Evolutionary conservation across 2,329 filamentous ascomycete species (phyloP).

Genomic region (Penicillium verrucosum): DNA sequence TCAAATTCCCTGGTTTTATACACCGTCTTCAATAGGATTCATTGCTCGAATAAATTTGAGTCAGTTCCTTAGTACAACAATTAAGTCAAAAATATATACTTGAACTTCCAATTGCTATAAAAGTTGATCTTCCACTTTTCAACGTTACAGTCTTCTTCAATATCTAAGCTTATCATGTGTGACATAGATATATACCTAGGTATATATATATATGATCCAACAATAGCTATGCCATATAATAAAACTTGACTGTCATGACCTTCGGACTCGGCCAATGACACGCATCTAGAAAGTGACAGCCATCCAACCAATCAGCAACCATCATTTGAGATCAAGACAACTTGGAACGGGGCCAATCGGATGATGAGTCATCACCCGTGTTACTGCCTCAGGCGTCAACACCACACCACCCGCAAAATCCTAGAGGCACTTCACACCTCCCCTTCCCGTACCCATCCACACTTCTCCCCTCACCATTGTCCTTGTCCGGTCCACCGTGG

Average conservation of each 20-base stretch:
- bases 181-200: too few relatives aligned
- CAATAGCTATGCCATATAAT: neutral
- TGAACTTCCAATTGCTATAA: neutral
- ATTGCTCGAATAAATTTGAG: neutral
- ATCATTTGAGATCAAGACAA: conserved; percentile 23
- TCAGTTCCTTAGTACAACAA: neutral
- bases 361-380: conserved; percentile 20
- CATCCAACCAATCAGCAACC: conserved; percentile 25
- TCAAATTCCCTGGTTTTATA: neutral
- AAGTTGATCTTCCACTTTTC: neutral
- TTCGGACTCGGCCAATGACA: conserved; percentile 9
- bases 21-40: too few relatives aligned
- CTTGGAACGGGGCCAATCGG: conserved; percentile 15
- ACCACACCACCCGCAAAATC: conserved; percentile 42
- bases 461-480: conserved; percentile 23
- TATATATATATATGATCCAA: neutral
- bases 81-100: neutral
- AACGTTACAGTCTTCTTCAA: too few relatives aligned
- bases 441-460: conserved; percentile 22
- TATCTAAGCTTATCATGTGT: neutral
- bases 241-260: neutral
- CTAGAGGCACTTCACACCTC: conserved; percentile 28
- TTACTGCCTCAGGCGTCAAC: conserved; percentile 28
- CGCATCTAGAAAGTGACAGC: conserved; percentile 9
- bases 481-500: conserved; percentile 20